Base-by-base conservation (phyloP, 2,329 filamentous ascomycete species). In the Epichloe glyceriae region DNA sequence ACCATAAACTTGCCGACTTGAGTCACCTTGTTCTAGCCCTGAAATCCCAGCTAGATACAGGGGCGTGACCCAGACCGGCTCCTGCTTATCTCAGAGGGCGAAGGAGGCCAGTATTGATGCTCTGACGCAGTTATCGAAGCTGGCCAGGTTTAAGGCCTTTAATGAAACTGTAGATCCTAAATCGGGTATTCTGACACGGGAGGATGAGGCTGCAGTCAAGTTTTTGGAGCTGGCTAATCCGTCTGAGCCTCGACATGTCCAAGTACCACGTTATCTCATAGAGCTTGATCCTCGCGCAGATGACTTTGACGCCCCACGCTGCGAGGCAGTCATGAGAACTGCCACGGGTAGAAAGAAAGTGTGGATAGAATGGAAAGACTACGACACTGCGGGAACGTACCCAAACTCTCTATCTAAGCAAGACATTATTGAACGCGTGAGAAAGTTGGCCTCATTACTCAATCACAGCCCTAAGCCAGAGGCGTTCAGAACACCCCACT, bases 341-440 rank as follows among this genome's bases (percentile, higher is more conserved):
- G 55, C 63, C 3, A 56, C 62, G n/a, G 68, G 64, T 5, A 60
- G 53, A 46, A 69, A 66, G 48, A 66, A 62, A 34, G 69, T 74
- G 0, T 75, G 72, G 73, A 65, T 75, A 7, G 73, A 75, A 54
- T 75, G 72, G 73, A 75, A 74, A 56, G 70, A 73, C 50, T 75
- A 74, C 52, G 68, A 69, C 39, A 55, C 52, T 4, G 63, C 68
- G n/a, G 64, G 61, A 1, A 58, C 64, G 26, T 55, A 59, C 7
- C 61, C 65, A 3, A 64, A 61, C 6, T 67, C 65, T 3, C 65
- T 72, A 5, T 67, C 70, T 14, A 72, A 70, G 50, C 56, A 62
- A 3, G 63, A 71, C 15, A 72, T 73, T 42, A 57, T 72, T 20
- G 67, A 73, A 34, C 61, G 72, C 20, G 70, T 75, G 2, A 62